Percentiles rank a stretch among this genome's conserved stretches.
Conservation (phyloP, 176 grass and related monocot genomes). For the Avena insularis region DNA sequence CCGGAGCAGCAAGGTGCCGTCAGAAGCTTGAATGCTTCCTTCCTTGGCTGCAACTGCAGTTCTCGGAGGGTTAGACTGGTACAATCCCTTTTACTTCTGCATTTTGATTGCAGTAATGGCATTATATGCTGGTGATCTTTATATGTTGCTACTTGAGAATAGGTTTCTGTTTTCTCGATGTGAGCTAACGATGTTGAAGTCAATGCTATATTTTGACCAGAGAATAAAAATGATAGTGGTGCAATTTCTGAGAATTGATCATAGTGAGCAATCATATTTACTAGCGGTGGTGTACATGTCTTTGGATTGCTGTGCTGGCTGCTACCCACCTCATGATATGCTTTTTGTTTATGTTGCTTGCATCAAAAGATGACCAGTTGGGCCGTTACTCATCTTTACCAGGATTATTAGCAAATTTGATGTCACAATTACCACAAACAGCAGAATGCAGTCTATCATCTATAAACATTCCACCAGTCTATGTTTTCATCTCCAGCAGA, state of each 20-base stretch:
- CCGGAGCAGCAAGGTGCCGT: conserved; percentile 62
- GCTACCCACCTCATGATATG: conserved; percentile 2
- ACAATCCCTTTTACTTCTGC: conserved; percentile 2
- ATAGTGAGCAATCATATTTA: not conserved
- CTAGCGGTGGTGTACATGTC: conserved; percentile 3
- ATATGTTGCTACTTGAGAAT: conserved; percentile 25
- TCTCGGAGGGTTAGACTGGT: conserved; percentile 25
- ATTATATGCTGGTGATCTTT: conserved; percentile 22
- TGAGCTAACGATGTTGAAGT: not conserved
- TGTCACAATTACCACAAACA: not conserved
- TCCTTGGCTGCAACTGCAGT: not conserved
- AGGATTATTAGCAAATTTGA: not conserved
- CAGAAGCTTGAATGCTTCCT: conserved; percentile 24
- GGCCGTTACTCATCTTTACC: not conserved
- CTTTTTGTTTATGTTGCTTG: conserved; percentile 12
- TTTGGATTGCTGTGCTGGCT: conserved; percentile 23
- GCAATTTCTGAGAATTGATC: not conserved
- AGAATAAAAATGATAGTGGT: not conserved
- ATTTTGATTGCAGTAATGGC: not conserved
- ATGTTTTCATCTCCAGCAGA: too few species aligned
- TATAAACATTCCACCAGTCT: too few species aligned
- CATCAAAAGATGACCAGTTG: not conserved
- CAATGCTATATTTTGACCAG: not conserved
- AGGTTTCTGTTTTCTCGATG: not conserved
- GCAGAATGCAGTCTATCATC: too few species aligned